These are phyloP conservation scores for Vicia faba DNA, from an alignment of 306 rosid species.

Conservation along the genomic window DNA sequence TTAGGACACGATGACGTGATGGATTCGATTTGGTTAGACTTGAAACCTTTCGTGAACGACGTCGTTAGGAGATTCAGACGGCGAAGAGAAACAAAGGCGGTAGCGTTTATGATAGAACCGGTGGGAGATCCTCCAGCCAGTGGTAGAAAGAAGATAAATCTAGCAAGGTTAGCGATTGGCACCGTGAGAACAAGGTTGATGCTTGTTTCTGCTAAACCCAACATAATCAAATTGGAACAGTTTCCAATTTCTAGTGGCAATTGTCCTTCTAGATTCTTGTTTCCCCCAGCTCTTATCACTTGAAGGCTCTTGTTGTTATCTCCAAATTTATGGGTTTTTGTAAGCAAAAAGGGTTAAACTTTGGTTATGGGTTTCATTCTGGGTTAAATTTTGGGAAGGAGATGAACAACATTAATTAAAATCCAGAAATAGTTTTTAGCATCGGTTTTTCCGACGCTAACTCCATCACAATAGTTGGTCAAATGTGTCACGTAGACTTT, in stretches of 20 bases:
- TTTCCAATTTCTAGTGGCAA: slow-evolving; percentile 76
- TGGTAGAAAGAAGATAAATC: slow-evolving; percentile 86
- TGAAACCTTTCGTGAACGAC: slow-evolving; percentile 72
- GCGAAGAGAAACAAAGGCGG: slow-evolving; percentile 58
- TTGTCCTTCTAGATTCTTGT: slow-evolving; percentile 74
- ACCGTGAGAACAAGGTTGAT: slow-evolving; percentile 59
- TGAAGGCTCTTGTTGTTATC: slow-evolving; percentile 53
- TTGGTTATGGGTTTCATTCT: too few species aligned
- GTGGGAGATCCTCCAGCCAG: slow-evolving; percentile 88
- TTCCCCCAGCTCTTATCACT: slow-evolving; percentile 83
- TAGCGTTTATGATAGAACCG: slow-evolving; percentile 52
- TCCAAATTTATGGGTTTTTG: too few species aligned
- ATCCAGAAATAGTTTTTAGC: too few species aligned
- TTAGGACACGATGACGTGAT: slow-evolving; percentile 74
- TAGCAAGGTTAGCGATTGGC: slow-evolving; percentile 56
- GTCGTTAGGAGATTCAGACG: slow-evolving; percentile 65
- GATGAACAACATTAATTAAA: too few species aligned
- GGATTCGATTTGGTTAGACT: slow-evolving; percentile 57
- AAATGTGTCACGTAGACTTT: too few species aligned
- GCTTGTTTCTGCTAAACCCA: slow-evolving; percentile 90
- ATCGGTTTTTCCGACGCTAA: too few species aligned
- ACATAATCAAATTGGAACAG: slow-evolving; percentile 61
- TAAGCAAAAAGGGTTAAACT: too few species aligned
- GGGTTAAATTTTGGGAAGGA: too few species aligned
- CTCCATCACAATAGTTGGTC: too few species aligned